Conservation (phyloP, 202 grass and related monocot genomes). For the Dendrocalamus latiflorus region DNA sequence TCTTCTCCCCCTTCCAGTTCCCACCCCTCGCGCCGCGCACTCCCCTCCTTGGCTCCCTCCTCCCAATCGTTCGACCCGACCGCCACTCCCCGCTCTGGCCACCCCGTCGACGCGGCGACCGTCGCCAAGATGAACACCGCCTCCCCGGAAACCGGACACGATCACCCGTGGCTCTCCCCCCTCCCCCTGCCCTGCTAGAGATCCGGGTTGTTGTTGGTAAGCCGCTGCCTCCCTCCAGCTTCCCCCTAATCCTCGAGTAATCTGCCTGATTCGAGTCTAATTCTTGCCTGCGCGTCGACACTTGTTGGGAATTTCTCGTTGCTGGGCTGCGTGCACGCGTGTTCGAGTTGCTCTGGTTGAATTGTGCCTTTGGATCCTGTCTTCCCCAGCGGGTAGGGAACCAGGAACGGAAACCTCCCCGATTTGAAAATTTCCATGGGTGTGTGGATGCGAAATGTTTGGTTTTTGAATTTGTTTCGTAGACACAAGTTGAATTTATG, state of each 20-base stretch:
- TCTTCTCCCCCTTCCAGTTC: background rate
- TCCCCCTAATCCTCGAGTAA: background rate
- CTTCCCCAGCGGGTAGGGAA: background rate
- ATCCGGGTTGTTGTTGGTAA: slow-evolving; percentile 21
- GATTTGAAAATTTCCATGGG: background rate
- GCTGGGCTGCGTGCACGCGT: background rate
- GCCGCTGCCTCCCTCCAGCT: background rate
- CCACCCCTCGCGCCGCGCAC: background rate
- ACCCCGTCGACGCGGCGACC: background rate
- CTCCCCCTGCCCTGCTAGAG: background rate
- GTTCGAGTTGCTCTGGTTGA: background rate
- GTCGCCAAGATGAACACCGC: background rate
- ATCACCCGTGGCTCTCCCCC: background rate
- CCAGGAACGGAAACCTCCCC: background rate
- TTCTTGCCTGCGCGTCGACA: background rate
- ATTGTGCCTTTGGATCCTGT: background rate
- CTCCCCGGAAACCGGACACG: no score
- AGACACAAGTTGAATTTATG: background rate
- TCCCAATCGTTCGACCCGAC: background rate
- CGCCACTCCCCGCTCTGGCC: background rate
- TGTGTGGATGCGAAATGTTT: background rate
- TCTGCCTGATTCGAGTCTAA: background rate
- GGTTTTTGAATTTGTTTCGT: background rate
- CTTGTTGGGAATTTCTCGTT: background rate
- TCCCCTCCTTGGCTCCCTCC: no score